Conservation (phyloP, 2,329 filamentous ascomycete species). For the Onygena corvina region DNA sequence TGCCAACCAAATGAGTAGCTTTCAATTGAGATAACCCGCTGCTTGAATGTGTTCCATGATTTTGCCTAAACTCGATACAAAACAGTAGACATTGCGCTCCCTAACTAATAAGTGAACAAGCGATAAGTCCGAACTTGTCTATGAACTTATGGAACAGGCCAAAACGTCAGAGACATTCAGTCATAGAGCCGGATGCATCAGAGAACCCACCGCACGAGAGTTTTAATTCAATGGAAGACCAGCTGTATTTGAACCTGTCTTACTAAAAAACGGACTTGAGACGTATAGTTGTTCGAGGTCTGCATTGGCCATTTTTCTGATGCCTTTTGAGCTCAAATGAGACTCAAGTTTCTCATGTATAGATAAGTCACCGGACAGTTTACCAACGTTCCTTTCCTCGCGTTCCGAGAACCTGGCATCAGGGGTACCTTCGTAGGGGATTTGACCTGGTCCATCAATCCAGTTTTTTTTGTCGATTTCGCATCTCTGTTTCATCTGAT, state of each 20-base stretch:
- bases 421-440: slow-evolving; percentile 6
- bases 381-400: not conserved
- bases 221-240: no score
- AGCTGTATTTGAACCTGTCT: not conserved
- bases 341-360: not conserved
- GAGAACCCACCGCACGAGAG: no score
- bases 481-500: slow-evolving; percentile 11
- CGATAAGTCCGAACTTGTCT: no score
- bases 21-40: no score
- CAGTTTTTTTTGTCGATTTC: slow-evolving; percentile 10
- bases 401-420: slow-evolving; percentile 16
- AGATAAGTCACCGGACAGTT: not conserved
- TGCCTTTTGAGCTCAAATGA: not conserved
- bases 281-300: not conserved
- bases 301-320: not conserved
- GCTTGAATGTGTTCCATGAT: no score
- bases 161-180: no score
- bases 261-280: slow-evolving; percentile 1
- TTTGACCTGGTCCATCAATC: slow-evolving; percentile 11
- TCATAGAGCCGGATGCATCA: no score
- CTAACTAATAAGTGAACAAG: no score
- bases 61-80: no score
- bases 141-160: no score
- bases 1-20: no score
- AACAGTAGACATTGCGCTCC: no score